These are phyloP conservation scores for Dendrocalamus sinicus DNA, from an alignment of 176 grass and related monocot genomes.

Conservation along the genomic window DNA sequence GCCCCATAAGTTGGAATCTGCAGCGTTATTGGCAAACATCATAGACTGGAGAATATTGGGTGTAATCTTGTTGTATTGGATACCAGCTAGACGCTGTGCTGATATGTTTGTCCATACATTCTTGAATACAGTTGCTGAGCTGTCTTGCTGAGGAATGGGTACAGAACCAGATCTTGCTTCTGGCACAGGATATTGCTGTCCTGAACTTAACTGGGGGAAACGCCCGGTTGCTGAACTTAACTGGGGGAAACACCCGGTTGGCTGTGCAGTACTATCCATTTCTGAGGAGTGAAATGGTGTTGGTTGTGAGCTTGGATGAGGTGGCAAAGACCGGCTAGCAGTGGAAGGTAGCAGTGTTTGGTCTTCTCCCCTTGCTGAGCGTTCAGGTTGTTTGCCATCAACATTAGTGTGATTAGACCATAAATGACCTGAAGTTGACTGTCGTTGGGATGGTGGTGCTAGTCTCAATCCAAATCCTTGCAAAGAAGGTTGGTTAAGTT, in stretches of 20 bases:
- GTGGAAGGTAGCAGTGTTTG: constrained; percentile 53
- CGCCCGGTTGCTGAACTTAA: constrained; percentile 49
- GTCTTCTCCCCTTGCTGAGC: constrained; percentile 50
- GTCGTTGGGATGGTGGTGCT: constrained; percentile 72
- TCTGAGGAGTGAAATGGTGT: constrained; percentile 52
- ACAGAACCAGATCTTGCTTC: constrained; percentile 51
- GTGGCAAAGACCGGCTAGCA: constrained; percentile 42
- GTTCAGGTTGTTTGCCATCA: constrained; percentile 63
- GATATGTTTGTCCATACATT: constrained; percentile 96
- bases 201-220: constrained; percentile 55
- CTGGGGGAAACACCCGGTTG: constrained; percentile 49
- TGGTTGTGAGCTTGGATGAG: constrained; percentile 53
- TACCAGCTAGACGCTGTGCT: constrained; percentile 63
- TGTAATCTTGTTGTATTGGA: constrained; percentile 70
- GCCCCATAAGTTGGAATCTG: constrained; percentile 61
- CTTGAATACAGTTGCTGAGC: constrained; percentile 77
- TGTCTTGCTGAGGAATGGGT: constrained; percentile 60
- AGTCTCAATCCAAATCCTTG: constrained; percentile 81
- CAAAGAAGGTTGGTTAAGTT: constrained; percentile 63
- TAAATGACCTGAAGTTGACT: constrained; percentile 52
- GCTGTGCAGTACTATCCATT: constrained; percentile 51
- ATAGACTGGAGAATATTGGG: constrained; percentile 85
- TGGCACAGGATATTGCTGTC: constrained; percentile 56
- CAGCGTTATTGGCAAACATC: constrained; percentile 65
- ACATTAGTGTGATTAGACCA: constrained; percentile 55